These are phyloP conservation scores for Noccaea caerulescens DNA, from an alignment of 345 rosid genomes.

Conservation along the genomic window DNA sequence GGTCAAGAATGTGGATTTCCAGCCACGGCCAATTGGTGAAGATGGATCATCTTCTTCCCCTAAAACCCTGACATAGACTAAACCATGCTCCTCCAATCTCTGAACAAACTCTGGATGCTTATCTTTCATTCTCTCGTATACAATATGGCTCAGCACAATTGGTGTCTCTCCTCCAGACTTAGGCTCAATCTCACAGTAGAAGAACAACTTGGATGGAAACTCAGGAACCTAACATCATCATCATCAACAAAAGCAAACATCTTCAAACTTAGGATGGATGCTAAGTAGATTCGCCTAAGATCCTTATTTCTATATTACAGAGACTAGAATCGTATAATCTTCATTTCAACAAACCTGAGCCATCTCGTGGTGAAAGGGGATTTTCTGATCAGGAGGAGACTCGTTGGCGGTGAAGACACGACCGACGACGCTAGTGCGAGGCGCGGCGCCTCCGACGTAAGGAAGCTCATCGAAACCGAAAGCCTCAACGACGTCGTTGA, in stretches of 20 bases:
- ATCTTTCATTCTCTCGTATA: conserved; percentile 76
- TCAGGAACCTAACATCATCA: conserved; percentile 63
- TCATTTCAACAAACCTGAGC: conserved; percentile 57
- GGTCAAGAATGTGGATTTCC: conserved; percentile 93
- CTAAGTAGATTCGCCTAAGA: background rate
- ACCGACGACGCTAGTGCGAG: conserved; percentile 77
- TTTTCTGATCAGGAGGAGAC: conserved; percentile 90
- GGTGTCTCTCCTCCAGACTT: conserved; percentile 93
- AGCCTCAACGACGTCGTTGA: conserved; percentile 85
- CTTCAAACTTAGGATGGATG: background rate
- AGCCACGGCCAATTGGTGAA: conserved; percentile 89
- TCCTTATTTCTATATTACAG: background rate
- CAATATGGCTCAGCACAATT: conserved; percentile 77
- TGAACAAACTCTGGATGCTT: conserved; percentile 70
- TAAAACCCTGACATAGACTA: conserved; percentile 68
- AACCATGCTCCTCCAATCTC: conserved; percentile 68
- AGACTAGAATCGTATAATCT: background rate
- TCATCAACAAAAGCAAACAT: background rate
- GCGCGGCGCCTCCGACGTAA: conserved; percentile 90
- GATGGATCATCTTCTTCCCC: conserved; percentile 84
- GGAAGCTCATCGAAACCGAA: conserved; percentile 91
- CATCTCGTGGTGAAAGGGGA: conserved; percentile 95
- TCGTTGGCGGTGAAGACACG: conserved; percentile 93
- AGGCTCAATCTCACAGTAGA: conserved; percentile 88
- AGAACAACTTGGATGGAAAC: conserved; percentile 88